Evolutionary conservation across 306 rosid species (phyloP), one percentile per base, ranked within the genome.

Genomic region (Begonia fuchsioides): DNA sequence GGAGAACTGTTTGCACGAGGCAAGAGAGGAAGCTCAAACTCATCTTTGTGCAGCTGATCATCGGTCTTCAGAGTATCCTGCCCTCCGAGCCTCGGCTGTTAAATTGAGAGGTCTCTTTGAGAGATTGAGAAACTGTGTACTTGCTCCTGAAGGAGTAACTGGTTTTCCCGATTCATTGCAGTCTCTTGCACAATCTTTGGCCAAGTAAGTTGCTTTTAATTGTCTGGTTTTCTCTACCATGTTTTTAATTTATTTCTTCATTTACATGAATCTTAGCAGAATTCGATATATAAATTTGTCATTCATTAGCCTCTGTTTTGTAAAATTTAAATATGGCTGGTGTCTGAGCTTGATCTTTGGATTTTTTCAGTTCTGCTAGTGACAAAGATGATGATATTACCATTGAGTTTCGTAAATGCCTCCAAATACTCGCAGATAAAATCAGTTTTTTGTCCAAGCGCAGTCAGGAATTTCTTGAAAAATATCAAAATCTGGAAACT

Each of bases 11-110:
- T 69, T 92, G 73, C 96, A 92, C 41, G 98, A 85, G 62, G 98
- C 98, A 49, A 86, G 98, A 71, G 96, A 92, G 77, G 98, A 92
- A 75, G 98, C 96, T 61, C 98, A 92, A 63, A 85, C 96, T 19
- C 94, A 92, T 75, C 93, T 77, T 60, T 85, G 96, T 70, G 88
- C 96, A 17, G 93, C 98, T 59, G 93, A 82, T 39, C 80, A 96
- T 57, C 79, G 93, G 74, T 96, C 96, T 59, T 73, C 93, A 9
- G 96, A 92, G 69, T 92, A 92, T 54, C 66, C 64, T 68, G 73
- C 67, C 38, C 68, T 85, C 52, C 98, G 96, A 14, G 79, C 85
- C 52, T 82, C 96, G 48, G 80, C 74, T 64, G 69, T 92, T 53
- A 92, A 72, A 70, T 85, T 54, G 77, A 95, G 80, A 15, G 78